These are phyloP conservation scores for Clonostachys solani DNA, from an alignment of 2,329 filamentous ascomycete genomes.

Conservation along the genomic window DNA sequence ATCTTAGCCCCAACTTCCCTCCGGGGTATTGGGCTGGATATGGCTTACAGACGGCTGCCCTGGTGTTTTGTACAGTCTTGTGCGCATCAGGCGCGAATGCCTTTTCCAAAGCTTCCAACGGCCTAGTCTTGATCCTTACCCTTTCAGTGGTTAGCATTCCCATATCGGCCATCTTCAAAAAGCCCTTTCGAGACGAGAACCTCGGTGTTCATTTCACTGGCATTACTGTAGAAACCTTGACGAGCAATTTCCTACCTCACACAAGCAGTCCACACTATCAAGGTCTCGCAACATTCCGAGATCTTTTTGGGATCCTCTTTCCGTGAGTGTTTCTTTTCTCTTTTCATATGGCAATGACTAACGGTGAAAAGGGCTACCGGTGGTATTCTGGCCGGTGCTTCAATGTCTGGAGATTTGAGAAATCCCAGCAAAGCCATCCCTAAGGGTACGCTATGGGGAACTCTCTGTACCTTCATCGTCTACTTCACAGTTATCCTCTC, in stretches of 20 bases:
- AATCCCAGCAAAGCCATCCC: conserved; percentile 83
- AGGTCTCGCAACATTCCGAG: conserved; percentile 68
- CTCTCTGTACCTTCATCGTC: conserved; percentile 69
- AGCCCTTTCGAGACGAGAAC: conserved; percentile 60
- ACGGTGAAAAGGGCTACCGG: conserved; percentile 35
- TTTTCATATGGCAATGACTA: conserved; percentile 38
- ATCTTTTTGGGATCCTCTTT: conserved; percentile 83
- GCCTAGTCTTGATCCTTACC: conserved; percentile 65
- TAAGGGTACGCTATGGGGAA: conserved; percentile 75
- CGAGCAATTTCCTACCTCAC: conserved; percentile 71
- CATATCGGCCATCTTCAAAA: conserved; percentile 64
- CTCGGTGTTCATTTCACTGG: conserved; percentile 75
- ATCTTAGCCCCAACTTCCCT: conserved; percentile 63
- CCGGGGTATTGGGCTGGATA: conserved; percentile 76
- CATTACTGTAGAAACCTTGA: conserved; percentile 63
- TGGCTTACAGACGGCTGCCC: conserved; percentile 66
- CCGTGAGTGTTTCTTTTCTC: conserved; percentile 36
- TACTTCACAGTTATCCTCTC: conserved; percentile 76
- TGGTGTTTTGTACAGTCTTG: conserved; percentile 68
- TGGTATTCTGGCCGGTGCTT: conserved; percentile 67
- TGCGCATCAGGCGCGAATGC: conserved; percentile 77
- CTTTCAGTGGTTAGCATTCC: conserved; percentile 79
- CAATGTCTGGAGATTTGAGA: conserved; percentile 83
- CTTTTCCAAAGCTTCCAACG: conserved; percentile 78
- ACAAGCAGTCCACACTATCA: conserved; percentile 57